Base-by-base conservation (phyloP, 495 filamentous ascomycete genomes). In the Chaetomium cochliodes region DNA sequence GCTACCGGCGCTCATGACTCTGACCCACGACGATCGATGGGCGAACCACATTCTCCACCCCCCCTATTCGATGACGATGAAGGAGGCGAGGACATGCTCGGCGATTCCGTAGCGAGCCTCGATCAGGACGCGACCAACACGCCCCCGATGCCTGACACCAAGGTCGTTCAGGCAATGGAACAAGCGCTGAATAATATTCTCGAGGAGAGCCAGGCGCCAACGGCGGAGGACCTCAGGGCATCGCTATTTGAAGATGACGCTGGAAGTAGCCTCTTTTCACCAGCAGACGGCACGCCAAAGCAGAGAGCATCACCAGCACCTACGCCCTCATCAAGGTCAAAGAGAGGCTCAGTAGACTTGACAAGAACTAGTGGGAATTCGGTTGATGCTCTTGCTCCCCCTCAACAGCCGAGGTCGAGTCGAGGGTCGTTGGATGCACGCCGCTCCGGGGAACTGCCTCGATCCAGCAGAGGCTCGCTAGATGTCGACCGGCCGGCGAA, bases 181-280 rank as follows among this genome's bases (percentile, higher is more conserved):
- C 87, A 87, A 58, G 94, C 94, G 53, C 79, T 99, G n/a, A 96
- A 90, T 69, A 90, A 92, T 66, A 99, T 99, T 58, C 90, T 99
- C 74, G 92, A 92, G 63, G 87, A 91, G 61, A 79, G 76, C 50
- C 76, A 78, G 51, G 78, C 78, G 20, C 83, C 89, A 54, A 84
- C 84, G 59, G 77, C 82, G 0, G 88, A 91, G 62, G 88, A 90
- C 54, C 69, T 87, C 39, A 83, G 81, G 63, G 80, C 79, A 30
- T 84, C 80, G 22, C 73, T 89, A 11, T 83, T 85, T 67, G 81
- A 81, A 46, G 77, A 84, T 54, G 78, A 74, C 23, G 78, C 78
- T 44, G 71, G 77, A 18, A 85, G 86, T 9, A 81, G 70, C 51
- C 41, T 85, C 11, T 77, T 81, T 22, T 81, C 80, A n/a, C 70